Conservation (phyloP, 371 early-diverging fungal species). For the Mortierella sp. region DNA sequence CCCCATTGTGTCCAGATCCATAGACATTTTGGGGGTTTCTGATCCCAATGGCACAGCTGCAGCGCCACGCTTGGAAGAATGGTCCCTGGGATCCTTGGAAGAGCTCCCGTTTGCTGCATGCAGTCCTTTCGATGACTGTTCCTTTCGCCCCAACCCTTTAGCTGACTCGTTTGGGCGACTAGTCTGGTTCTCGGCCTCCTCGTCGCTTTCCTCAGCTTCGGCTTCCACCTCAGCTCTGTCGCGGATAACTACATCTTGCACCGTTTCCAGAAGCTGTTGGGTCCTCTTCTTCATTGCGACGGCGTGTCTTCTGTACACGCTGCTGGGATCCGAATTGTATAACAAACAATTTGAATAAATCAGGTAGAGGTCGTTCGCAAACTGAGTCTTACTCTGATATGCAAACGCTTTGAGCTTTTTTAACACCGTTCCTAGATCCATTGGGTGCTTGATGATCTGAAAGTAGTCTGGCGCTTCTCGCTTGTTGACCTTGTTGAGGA, state of each 20-base stretch:
- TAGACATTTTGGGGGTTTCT: slow-evolving; percentile 45
- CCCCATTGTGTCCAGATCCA: slow-evolving; percentile 43
- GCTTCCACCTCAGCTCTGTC: slow-evolving; percentile 70
- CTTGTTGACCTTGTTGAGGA: slow-evolving; percentile 91
- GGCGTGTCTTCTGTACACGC: slow-evolving; percentile 88
- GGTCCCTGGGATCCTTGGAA: slow-evolving; percentile 29
- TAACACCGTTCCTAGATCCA: slow-evolving; percentile 93
- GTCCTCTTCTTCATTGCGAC: slow-evolving; percentile 85
- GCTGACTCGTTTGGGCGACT: slow-evolving; percentile 42
- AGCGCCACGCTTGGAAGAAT: slow-evolving; percentile 18
- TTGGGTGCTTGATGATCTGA: slow-evolving; percentile 92
- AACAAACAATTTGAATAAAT: slow-evolving; percentile 88
- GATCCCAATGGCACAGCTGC: slow-evolving; percentile 25
- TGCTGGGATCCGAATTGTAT: slow-evolving; percentile 82
- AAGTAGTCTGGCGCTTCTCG: slow-evolving; percentile 97
- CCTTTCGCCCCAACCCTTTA: slow-evolving; percentile 49
- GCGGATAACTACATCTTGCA: slow-evolving; percentile 84
- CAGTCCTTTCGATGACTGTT: slow-evolving; percentile 32
- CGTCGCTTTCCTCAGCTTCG: slow-evolving; percentile 49
- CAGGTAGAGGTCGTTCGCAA: slow-evolving; percentile 82
- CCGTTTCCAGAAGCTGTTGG: slow-evolving; percentile 76
- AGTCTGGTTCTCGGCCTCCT: slow-evolving; percentile 29
- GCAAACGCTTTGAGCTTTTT: slow-evolving; percentile 79
- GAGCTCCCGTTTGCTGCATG: slow-evolving; percentile 35
- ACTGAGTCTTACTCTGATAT: slow-evolving; percentile 84